Percentiles rank a stretch among this genome's conserved stretches.
These are phyloP conservation scores for Endothia cerciana DNA, from an alignment of 2,329 filamentous ascomycete genomes.

Conservation along the genomic window DNA sequence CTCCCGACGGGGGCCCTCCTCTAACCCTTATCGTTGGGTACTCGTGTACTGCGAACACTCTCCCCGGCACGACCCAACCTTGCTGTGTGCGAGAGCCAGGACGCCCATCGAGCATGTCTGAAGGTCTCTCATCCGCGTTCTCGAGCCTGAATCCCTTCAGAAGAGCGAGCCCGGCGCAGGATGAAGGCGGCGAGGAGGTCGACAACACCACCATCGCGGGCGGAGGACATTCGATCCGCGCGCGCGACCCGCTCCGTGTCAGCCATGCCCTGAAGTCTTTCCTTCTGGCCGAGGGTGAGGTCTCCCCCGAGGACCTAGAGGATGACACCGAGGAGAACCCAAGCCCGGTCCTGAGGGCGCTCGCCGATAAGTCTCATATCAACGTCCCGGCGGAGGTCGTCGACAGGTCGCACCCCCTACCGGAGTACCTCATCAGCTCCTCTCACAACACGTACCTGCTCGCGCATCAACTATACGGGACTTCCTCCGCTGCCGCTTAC, in stretches of 20 bases:
- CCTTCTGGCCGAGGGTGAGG: conserved; percentile 55
- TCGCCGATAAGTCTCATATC: conserved; percentile 62
- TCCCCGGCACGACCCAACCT: too few species aligned
- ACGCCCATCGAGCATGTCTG: conserved; percentile 17
- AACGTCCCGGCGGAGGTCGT: conserved; percentile 57
- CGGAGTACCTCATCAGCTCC: conserved; percentile 74
- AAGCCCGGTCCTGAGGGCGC: conserved; percentile 49
- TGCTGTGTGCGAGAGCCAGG: background rate
- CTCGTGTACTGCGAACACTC: too few species aligned
- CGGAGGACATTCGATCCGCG: conserved; percentile 56
- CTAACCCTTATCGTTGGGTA: too few species aligned
- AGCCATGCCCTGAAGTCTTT: conserved; percentile 62
- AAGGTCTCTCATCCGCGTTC: conserved; percentile 30
- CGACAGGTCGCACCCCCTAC: conserved; percentile 62
- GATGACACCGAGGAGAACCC: conserved; percentile 47
- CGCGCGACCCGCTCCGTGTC: conserved; percentile 58
- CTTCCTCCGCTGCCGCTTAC: conserved; percentile 65
- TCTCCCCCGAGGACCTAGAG: conserved; percentile 53
- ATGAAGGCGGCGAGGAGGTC: conserved; percentile 58
- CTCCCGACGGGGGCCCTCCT: too few species aligned
- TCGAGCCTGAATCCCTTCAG: conserved; percentile 46
- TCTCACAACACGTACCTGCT: conserved; percentile 75
- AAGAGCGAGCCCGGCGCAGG: conserved; percentile 40
- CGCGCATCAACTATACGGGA: conserved; percentile 70
- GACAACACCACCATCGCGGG: conserved; percentile 57